Conservation (phyloP, 345 rosid species). For the Psidium guajava region DNA sequence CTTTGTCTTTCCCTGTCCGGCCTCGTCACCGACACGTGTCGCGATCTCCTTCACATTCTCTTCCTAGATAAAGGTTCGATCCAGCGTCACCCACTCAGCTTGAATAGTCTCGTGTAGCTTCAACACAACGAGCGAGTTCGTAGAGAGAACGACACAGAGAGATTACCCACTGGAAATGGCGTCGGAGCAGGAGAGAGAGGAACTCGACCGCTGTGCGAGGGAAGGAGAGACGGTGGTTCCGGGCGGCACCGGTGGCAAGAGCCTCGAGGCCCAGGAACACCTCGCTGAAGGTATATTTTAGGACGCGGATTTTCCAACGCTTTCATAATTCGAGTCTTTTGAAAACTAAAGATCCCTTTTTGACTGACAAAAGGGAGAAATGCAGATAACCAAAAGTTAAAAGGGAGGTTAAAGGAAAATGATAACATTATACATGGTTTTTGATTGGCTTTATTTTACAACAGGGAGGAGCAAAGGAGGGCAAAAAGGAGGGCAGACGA, state of each 20-base stretch:
- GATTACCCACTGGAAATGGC: slow-evolving; percentile 8
- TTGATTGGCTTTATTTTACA: neutral
- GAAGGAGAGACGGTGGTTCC: slow-evolving; percentile 73
- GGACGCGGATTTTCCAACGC: too few species aligned
- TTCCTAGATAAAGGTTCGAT: neutral
- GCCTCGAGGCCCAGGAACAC: slow-evolving; percentile 84
- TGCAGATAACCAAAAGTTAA: neutral
- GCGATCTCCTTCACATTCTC: neutral
- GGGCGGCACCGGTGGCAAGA: slow-evolving; percentile 83
- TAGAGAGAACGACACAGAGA: neutral
- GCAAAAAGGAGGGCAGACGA: slow-evolving; percentile 13
- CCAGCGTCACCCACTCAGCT: neutral
- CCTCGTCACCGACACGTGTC: neutral
- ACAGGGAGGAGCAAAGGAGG: slow-evolving; percentile 44
- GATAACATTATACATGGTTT: neutral
- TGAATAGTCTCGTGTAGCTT: neutral
- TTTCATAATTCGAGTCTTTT: neutral
- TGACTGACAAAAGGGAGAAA: neutral
- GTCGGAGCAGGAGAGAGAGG: slow-evolving; percentile 15
- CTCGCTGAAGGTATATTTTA: slow-evolving; percentile 58
- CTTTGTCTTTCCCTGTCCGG: neutral
- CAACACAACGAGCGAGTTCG: neutral
- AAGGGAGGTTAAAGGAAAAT: too few species aligned
- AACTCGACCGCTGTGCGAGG: slow-evolving; percentile 62
- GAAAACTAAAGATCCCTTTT: neutral